Evolutionary conservation across 1,284 basidiomycete genomes (phyloP), one percentile per base, ranked within the genome.

Genomic region (Lignosus rhinocerotis): DNA sequence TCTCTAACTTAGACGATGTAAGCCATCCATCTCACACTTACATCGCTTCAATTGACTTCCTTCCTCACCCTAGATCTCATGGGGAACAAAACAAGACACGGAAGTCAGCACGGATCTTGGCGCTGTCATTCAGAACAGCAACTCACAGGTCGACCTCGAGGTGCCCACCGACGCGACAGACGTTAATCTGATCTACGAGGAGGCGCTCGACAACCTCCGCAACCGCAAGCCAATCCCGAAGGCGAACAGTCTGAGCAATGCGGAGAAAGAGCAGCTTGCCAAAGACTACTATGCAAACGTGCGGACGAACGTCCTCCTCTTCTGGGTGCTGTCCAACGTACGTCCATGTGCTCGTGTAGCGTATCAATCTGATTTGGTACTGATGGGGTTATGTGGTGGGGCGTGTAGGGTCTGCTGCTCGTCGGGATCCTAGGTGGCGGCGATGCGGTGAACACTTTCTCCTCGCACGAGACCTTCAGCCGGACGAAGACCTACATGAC

Each of bases 221-320:
- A 85, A 88, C 36, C 78, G 86, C 30, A 85, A 87, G 67, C 84
- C 90, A 62, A 73, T 74, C 69, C 51, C 62, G 52, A 72, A 76
- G 60, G 42, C 72, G 55, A 67, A 67, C 31, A 62, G 60, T 31
- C 73, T 72, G 57, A 80, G 70, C 44, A 72, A 77, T 30, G 80
- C 81, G 38, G 83, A 92, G 74, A 82, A 80, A 65, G 92, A 94
- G 66, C 84, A 90, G 66, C 83, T 83, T 14, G 90, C 90, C 19
- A 92, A 90, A 71, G 92, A 94, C 69, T 92, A 93, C 71, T 95
- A 94, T 73, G 92, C 92, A 0, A 92, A 91, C 70, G 92, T 97
- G 65, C 79, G 94, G 58, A 97, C 94, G 11, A 96, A 96, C 75
- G 93, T 89, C 21, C 76, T 98, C 44, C 78, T 98, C 50, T 81